Base-by-base conservation (phyloP, 148 eudicot genomes). In the Cornus kousa region DNA sequence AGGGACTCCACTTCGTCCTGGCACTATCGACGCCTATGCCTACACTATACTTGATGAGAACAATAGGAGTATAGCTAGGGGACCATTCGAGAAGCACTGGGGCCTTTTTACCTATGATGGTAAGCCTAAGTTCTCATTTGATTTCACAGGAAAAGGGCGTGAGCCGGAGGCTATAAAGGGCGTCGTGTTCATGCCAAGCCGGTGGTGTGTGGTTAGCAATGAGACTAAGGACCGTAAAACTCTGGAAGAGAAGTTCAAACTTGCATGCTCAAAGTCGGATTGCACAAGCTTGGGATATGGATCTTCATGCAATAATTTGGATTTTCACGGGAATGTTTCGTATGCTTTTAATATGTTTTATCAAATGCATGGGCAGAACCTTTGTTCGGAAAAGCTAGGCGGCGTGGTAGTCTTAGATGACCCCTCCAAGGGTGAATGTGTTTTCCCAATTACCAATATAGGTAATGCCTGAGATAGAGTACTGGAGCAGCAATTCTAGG, bases 341-440 rank as follows among this genome's bases (percentile, higher is more conserved):
- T 91, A 89, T 53, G 97, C 93, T 17, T 93, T 91, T 79, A 93
- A 93, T 74, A 86, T 79, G 80, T 89, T 33, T 71, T 93, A 84
- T 80, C 97, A 93, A 35, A 88, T 86, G 87, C 80, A 85, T 6
- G 81, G 84, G 32, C 97, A 93, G 67, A 43, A 6, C 7, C 1
- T 43, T 2, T 35, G 37, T 4, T 0, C 3, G 37, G 37, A 35
- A 35, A 4, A 2, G 37, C 37, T 35, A 35, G 37, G 37, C 3
- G 37, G 37, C 37, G 37, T 6, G 48, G 6, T 43, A 43, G 48
- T 43, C 1, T 9, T 43, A 4, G 48, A 43, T 43, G 48, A 43
- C 6, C 48, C 48, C 48, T 43, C 48, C 8, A 43, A 43, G 48
- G 48, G 48, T 5, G 48, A 43, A 0, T 43, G 48, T 6, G 8